Evolutionary conservation across 2,329 filamentous ascomycete species (phyloP).

Genomic region (Penicillium occitanis): DNA sequence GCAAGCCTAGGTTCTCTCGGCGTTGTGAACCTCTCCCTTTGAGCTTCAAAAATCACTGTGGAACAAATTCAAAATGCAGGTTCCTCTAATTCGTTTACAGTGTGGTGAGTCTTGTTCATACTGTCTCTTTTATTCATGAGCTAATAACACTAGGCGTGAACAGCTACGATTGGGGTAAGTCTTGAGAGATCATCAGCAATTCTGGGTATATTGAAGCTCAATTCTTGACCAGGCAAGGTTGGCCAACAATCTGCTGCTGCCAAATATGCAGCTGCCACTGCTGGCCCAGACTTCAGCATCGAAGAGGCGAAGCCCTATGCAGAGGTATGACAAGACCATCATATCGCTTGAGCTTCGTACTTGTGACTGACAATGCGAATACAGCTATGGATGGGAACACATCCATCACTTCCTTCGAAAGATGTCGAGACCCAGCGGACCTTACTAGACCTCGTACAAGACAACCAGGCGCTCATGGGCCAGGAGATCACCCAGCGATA

Average conservation of each 20-base stretch:
- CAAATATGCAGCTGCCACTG: conserved; percentile 82
- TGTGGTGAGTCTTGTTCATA: conserved; percentile 48
- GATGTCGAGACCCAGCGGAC: conserved; percentile 80
- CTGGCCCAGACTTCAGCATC: conserved; percentile 70
- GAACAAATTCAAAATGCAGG: conserved; percentile 56
- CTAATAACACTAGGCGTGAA: conserved; percentile 68
- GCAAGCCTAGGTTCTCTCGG: conserved; percentile 9
- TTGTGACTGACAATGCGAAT: neutral
- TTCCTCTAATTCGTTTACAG: conserved; percentile 77
- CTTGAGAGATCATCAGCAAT: conserved; percentile 25
- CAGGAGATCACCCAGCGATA: conserved; percentile 71
- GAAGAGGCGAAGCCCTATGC: conserved; percentile 89
- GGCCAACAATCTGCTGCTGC: conserved; percentile 85
- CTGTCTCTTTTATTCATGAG: neutral
- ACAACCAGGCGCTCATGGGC: conserved; percentile 81
- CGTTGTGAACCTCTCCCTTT: neutral
- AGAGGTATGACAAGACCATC: conserved; percentile 59
- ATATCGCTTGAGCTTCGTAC: neutral
- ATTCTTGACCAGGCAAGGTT: conserved; percentile 65
- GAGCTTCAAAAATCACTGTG: neutral
- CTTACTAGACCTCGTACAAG: conserved; percentile 80
- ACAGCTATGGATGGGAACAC: conserved; percentile 98
- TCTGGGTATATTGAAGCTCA: conserved; percentile 29
- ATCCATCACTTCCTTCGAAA: conserved; percentile 91
- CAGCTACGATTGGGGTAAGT: conserved; percentile 91